Evolutionary conservation across 2,329 filamentous ascomycete genomes (phyloP).

Genomic region (Talaromyces pinophilus): DNA sequence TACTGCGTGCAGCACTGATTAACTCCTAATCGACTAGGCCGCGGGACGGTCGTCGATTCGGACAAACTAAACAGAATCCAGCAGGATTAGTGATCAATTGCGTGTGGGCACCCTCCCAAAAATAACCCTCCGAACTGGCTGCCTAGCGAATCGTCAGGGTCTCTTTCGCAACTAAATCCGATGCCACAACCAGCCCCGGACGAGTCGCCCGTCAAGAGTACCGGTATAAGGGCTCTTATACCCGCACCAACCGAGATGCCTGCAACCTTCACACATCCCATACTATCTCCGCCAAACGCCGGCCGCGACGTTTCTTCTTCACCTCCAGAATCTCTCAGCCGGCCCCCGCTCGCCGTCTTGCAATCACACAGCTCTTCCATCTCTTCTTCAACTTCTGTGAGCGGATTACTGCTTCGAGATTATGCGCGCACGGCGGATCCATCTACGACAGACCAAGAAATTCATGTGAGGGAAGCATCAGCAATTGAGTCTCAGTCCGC

Average conservation of each 20-base stretch:
- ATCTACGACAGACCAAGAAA: slow-evolving; percentile 41
- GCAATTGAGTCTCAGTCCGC: slow-evolving; percentile 25
- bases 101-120: slow-evolving; percentile 1
- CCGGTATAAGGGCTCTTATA: slow-evolving; percentile 10
- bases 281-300: slow-evolving; percentile 21
- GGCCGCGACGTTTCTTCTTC: slow-evolving; percentile 15
- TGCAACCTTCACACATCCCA: slow-evolving; percentile 19
- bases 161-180: background rate
- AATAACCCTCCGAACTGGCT: slow-evolving; percentile 2
- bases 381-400: slow-evolving; percentile 27
- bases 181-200: slow-evolving; percentile 16
- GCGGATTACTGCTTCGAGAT: slow-evolving; percentile 45
- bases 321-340: slow-evolving; percentile 9
- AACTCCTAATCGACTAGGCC: slow-evolving; percentile 14
- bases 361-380: slow-evolving; percentile 5
- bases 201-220: slow-evolving; percentile 15
- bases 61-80: background rate
- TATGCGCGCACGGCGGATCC: slow-evolving; percentile 48
- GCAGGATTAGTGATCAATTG: slow-evolving; percentile 9
- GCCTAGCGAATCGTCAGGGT: slow-evolving; percentile 1
- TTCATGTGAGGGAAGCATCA: slow-evolving; percentile 29
- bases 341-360: slow-evolving; percentile 14
- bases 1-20: background rate
- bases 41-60: slow-evolving; percentile 7
- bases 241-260: slow-evolving; percentile 17